Evolutionary conservation across 257 asterid species (phyloP).

Genomic region (Cruciata laevipes): DNA sequence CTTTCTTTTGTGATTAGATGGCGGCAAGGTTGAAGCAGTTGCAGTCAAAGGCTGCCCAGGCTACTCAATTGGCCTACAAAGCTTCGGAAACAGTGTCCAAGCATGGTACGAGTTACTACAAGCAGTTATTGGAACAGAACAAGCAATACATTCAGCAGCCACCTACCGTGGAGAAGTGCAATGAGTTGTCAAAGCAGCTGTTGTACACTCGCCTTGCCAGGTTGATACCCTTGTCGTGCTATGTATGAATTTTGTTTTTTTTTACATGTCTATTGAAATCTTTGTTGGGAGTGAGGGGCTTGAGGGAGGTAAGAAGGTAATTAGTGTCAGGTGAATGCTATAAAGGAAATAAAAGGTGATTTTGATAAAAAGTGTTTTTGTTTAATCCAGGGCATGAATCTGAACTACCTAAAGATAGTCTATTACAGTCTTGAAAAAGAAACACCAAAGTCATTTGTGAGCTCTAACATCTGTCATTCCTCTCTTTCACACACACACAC

Average conservation of each 20-base stretch:
- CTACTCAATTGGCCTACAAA: conserved; percentile 24
- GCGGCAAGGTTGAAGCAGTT: conserved; percentile 35
- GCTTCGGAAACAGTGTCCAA: conserved; percentile 31
- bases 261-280: background rate
- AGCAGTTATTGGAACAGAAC: conserved; percentile 36
- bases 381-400: background rate
- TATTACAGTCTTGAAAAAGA: too few species aligned
- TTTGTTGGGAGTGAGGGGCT: background rate
- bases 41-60: conserved; percentile 35
- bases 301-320: background rate
- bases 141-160: conserved; percentile 42
- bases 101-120: conserved; percentile 31
- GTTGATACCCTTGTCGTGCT: conserved; percentile 16
- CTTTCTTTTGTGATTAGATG: conserved; percentile 22
- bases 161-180: conserved; percentile 40
- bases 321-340: background rate
- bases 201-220: conserved; percentile 50
- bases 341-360: too few species aligned
- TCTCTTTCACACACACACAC: too few species aligned
- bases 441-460: background rate
- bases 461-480: background rate
- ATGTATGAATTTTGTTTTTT: background rate
- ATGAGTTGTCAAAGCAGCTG: conserved; percentile 38
- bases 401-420: background rate
- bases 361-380: background rate